Percentiles rank a stretch among this genome's conserved stretches.
These are phyloP conservation scores for Magnaporthales sp. DNA, from an alignment of 2,329 filamentous ascomycete genomes.

Conservation along the genomic window DNA sequence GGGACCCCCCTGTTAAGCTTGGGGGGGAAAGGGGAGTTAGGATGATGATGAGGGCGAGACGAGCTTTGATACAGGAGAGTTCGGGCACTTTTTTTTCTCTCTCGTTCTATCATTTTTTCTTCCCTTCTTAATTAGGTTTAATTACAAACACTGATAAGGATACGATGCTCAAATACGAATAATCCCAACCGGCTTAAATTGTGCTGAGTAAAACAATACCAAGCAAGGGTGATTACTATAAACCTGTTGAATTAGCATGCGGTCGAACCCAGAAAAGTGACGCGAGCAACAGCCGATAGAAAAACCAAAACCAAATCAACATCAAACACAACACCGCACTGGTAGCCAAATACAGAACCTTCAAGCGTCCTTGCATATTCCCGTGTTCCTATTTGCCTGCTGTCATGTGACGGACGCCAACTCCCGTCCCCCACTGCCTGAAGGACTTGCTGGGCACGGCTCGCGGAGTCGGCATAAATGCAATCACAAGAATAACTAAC, in stretches of 20 bases:
- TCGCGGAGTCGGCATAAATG: neutral
- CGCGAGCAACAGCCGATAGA: too few species aligned
- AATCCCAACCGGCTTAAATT: neutral
- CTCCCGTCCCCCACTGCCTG: neutral
- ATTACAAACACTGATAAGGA: neutral
- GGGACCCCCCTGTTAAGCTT: too few species aligned
- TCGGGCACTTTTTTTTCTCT: neutral
- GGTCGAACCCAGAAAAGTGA: too few species aligned
- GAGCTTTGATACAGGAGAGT: neutral
- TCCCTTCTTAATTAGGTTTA: too few species aligned
- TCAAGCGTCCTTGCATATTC: neutral
- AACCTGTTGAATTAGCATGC: too few species aligned
- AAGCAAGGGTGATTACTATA: too few species aligned
- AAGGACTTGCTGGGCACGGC: neutral
- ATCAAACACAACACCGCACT: neutral
- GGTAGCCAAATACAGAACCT: neutral
- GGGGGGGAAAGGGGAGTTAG: neutral
- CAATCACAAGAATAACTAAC: neutral
- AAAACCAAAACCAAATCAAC: neutral
- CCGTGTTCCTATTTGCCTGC: neutral
- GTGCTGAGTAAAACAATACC: neutral
- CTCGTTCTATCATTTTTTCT: too few species aligned
- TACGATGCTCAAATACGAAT: neutral
- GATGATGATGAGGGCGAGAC: neutral
- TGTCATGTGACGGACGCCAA: neutral